phyloP scores from a whole-genome alignment of 768 basidiomycete genomes.

The Suillus brevipes region DNA sequence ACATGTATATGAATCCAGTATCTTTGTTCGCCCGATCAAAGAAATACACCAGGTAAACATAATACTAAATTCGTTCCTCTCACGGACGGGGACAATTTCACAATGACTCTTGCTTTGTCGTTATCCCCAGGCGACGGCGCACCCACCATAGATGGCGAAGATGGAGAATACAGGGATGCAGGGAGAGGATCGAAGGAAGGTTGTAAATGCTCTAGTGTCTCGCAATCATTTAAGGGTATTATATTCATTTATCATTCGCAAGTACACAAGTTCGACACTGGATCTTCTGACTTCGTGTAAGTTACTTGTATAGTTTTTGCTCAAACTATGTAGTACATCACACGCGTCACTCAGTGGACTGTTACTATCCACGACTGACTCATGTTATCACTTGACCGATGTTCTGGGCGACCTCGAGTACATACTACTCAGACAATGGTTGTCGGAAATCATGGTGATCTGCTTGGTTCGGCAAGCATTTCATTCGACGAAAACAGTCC shows the following conservation, averaged over 20 bases:
- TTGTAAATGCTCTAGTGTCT: slow-evolving; percentile 72
- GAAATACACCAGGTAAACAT: slow-evolving; percentile 93
- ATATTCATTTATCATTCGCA: slow-evolving; percentile 4
- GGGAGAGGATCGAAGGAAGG: slow-evolving; percentile 91
- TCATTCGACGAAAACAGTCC: not conserved
- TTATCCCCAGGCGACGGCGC: slow-evolving; percentile 54
- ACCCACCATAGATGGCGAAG: slow-evolving; percentile 45
- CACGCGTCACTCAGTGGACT: slow-evolving; percentile 96
- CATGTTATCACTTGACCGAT: slow-evolving; percentile 85
- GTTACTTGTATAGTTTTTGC: slow-evolving; percentile 28
- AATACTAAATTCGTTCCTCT: slow-evolving; percentile 89
- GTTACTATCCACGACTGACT: slow-evolving; percentile 89
- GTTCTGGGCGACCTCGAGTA: slow-evolving; percentile 93
- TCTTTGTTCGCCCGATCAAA: slow-evolving; percentile 87
- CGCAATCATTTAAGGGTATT: not conserved
- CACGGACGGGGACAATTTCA: slow-evolving; percentile 63
- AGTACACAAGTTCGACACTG: not conserved
- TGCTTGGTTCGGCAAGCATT: not conserved
- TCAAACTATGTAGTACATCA: slow-evolving; percentile 61
- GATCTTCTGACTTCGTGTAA: slow-evolving; percentile 59
- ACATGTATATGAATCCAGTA: slow-evolving; percentile 47
- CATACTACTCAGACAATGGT: slow-evolving; percentile 77
- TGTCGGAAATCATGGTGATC: not conserved
- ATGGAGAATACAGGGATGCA: slow-evolving; percentile 65
- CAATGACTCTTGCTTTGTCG: slow-evolving; percentile 82